phyloP scores from a whole-genome alignment of 202 grass and related monocot species.

The Digitaria exilis region DNA sequence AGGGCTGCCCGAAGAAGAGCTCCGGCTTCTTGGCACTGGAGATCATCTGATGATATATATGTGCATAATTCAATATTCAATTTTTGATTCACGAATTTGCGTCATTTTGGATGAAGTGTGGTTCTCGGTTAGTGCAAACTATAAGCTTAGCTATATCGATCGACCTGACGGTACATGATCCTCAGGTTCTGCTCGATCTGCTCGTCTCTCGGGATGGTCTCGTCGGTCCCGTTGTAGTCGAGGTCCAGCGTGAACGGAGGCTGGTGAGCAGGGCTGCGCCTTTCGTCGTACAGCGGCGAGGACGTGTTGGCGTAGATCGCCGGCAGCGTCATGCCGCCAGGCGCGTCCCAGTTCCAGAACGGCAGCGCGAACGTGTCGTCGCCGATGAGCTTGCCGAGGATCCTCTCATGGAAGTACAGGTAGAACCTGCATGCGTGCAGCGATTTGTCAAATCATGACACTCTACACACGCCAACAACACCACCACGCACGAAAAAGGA shows the following conservation, averaged over 20 bases:
- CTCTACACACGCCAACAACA: too few relatives aligned
- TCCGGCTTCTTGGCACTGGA: slow-evolving; percentile 39
- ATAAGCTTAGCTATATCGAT: too few relatives aligned
- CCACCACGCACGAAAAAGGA: too few relatives aligned
- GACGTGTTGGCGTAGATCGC: slow-evolving; percentile 45
- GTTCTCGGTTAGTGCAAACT: too few relatives aligned
- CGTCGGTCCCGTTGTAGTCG: slow-evolving; percentile 42
- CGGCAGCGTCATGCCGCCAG: slow-evolving; percentile 63
- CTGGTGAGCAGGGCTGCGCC: slow-evolving; percentile 59
- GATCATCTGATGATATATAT: slow-evolving; percentile 50
- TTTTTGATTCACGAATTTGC: not conserved
- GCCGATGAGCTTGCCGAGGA: slow-evolving; percentile 81
- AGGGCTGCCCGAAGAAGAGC: slow-evolving; percentile 57
- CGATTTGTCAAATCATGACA: too few relatives aligned
- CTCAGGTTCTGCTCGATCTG: slow-evolving; percentile 56
- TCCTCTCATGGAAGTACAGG: slow-evolving; percentile 74
- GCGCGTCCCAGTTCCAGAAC: slow-evolving; percentile 36
- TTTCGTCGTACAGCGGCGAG: slow-evolving; percentile 57
- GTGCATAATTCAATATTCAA: not conserved
- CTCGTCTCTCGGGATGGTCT: slow-evolving; percentile 3
- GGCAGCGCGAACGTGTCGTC: slow-evolving; percentile 71
- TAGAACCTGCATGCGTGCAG: slow-evolving; percentile 27
- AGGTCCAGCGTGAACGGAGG: slow-evolving; percentile 52
- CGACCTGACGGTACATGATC: slow-evolving; percentile 69
- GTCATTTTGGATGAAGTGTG: too few relatives aligned